Base-by-base conservation (phyloP, 2,329 filamentous ascomycete genomes). In the Hypocrella siamensis region DNA sequence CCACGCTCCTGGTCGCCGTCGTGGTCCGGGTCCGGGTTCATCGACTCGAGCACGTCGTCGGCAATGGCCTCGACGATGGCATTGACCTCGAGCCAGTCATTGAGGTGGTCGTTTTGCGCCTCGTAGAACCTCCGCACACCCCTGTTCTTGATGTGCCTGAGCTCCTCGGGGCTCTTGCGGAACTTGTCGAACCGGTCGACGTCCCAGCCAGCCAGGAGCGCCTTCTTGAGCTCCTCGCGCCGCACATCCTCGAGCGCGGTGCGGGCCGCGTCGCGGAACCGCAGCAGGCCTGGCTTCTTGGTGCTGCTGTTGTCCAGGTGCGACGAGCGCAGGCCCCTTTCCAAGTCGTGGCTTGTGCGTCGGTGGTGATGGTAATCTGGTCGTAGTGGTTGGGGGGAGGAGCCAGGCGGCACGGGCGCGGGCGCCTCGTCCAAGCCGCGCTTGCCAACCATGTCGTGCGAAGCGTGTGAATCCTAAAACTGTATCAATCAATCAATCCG, bases 61-160 rank as follows among this genome's bases (percentile, higher is more conserved):
- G 49, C 48, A 12, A 53, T 46, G 9, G 49, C 46, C 40, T 48
- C 42, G n/a, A 53, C 48, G 4, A 52, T 46, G 17, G 48, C 49
- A 6, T 53, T 48, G 0, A 53, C 49, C 39, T 52, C 48, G 17
- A 52, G 46, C 48, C 48, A 52, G 35, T 53, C 49, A 19, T 53
- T 52, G 19, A 53, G 35, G 0, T 43, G 38, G 29, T 47, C 40
- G 16, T 53, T 53, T 33, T 53, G 49, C 11, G 34, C 28, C 28
- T 45, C 42, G 33, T 53, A 53, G 28, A 52, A 52, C 0, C 18
- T 21, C 3, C 48, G 40, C 3, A 52, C 0, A n/a, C 40, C 39
- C 16, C 49, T 52, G 29, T 49, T 49, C 31, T 40, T 38, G 5
- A 52, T 50, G 2, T 12, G 29, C 12, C 42, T 42, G 11, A 52